Percentiles rank a stretch among this genome's conserved stretches.
phyloP scores from a whole-genome alignment of 169 alveolate genomes.

The Cryptosporidium tyzzeri region DNA sequence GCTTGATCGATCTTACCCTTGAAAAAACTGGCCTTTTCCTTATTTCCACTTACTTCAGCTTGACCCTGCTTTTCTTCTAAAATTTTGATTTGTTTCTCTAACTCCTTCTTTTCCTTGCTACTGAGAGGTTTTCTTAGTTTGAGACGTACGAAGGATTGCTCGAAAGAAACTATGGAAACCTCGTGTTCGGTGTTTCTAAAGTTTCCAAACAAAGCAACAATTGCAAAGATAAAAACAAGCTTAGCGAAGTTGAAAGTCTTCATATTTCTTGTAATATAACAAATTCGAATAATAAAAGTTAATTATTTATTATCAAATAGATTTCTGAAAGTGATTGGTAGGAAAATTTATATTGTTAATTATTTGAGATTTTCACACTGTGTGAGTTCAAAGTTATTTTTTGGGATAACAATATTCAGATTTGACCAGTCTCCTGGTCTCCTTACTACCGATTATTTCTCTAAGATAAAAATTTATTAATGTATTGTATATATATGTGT shows the following conservation, averaged over 20 bases:
- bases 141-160: constrained; percentile 20
- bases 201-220: constrained; percentile 7
- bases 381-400: not conserved
- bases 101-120: not conserved
- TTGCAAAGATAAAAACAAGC: not conserved
- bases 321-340: not conserved
- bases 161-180: not conserved
- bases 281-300: no score
- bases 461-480: not conserved
- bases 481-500: not conserved
- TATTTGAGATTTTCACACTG: not conserved
- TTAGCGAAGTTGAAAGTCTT: not conserved
- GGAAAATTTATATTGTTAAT: no score
- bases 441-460: not conserved
- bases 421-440: not conserved
- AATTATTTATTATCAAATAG: not conserved
- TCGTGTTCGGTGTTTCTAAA: not conserved
- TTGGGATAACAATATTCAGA: not conserved
- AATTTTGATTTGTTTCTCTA: not conserved
- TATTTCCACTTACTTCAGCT: not conserved
- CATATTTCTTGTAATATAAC: not conserved
- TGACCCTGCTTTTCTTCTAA: not conserved
- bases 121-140: not conserved
- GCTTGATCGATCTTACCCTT: no score
- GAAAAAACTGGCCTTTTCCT: not conserved